phyloP scores from a whole-genome alignment of 2,329 filamentous ascomycete genomes.

The Coniochaeta hoffmannii region DNA sequence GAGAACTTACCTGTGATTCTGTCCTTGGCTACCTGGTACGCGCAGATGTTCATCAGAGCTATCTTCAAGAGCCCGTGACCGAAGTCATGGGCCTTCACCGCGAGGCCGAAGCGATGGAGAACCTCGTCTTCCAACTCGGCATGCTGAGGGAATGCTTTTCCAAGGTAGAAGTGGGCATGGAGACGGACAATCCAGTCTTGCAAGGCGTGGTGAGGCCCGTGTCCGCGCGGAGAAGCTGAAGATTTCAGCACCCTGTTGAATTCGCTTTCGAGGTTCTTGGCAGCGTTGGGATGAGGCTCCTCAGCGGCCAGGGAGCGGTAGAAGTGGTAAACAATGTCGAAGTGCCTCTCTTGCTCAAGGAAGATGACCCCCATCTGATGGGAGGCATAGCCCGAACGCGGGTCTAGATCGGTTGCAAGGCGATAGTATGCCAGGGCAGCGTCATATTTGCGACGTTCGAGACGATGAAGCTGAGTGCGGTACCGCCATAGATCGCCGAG shows the following conservation, averaged over 20 bases:
- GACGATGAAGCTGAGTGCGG: conserved; percentile 64
- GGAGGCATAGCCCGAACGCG: conserved; percentile 72
- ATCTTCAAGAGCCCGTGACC: conserved; percentile 63
- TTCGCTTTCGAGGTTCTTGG: conserved; percentile 70
- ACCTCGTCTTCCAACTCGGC: conserved; percentile 82
- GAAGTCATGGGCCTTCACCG: conserved; percentile 62
- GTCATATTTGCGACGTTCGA: conserved; percentile 69
- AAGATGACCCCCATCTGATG: conserved; percentile 89
- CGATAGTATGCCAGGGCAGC: conserved; percentile 78
- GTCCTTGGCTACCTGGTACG: conserved; percentile 63
- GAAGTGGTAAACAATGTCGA: conserved; percentile 82
- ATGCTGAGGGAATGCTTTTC: conserved; percentile 65
- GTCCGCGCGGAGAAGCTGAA: conserved; percentile 22
- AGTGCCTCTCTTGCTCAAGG: conserved; percentile 67
- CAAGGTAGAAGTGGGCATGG: conserved; percentile 77
- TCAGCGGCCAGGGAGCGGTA: conserved; percentile 74
- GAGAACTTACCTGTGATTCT: conserved; percentile 44
- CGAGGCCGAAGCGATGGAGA: conserved; percentile 65
- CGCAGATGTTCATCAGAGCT: conserved; percentile 77
- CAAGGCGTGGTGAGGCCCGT: conserved; percentile 28
- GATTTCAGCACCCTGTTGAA: conserved; percentile 49
- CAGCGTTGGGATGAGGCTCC: conserved; percentile 67
- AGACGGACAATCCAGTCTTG: conserved; percentile 76
- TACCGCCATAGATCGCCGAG: conserved; percentile 89
- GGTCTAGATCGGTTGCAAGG: conserved; percentile 71